Conservation (phyloP, 2,329 filamentous ascomycete genomes). For the Polychaeton citri region DNA sequence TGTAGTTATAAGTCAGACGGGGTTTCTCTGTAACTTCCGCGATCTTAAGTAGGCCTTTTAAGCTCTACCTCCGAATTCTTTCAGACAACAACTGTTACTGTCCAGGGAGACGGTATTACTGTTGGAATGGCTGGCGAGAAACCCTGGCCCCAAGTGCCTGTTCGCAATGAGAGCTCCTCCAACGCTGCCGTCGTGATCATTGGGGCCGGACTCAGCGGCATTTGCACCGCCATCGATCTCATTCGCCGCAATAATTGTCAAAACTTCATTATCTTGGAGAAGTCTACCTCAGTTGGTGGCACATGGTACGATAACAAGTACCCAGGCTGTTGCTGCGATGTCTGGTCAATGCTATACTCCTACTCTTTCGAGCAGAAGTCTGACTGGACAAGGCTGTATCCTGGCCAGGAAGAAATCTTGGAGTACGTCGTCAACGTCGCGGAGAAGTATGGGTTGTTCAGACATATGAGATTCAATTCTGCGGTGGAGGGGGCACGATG, state of each 20-base stretch:
- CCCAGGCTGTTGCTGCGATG: slow-evolving; percentile 20
- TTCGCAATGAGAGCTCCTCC: slow-evolving; percentile 38
- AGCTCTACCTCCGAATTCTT: no score
- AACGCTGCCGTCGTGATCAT: slow-evolving; percentile 44
- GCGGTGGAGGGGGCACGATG: slow-evolving; percentile 40
- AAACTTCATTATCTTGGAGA: slow-evolving; percentile 46
- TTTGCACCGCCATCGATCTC: slow-evolving; percentile 45
- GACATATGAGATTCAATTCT: slow-evolving; percentile 45
- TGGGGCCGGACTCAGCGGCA: slow-evolving; percentile 33
- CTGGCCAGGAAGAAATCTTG: slow-evolving; percentile 47
- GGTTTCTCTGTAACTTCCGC: no score
- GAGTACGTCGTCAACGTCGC: slow-evolving; percentile 42
- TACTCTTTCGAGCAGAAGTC: slow-evolving; percentile 49
- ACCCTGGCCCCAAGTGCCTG: slow-evolving; percentile 32
- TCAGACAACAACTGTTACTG: no score
- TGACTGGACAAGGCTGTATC: slow-evolving; percentile 44
- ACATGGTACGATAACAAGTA: slow-evolving; percentile 41
- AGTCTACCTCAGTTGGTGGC: slow-evolving; percentile 39
- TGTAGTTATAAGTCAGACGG: no score
- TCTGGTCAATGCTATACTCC: slow-evolving; percentile 43
- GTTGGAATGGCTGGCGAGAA: slow-evolving; percentile 26
- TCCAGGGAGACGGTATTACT: no score
- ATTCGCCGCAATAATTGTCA: slow-evolving; percentile 37
- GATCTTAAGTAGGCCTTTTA: no score
- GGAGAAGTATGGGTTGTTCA: slow-evolving; percentile 41